These are phyloP conservation scores for Pleurotus tuoliensis DNA, from an alignment of 768 basidiomycete genomes.

Conservation along the genomic window DNA sequence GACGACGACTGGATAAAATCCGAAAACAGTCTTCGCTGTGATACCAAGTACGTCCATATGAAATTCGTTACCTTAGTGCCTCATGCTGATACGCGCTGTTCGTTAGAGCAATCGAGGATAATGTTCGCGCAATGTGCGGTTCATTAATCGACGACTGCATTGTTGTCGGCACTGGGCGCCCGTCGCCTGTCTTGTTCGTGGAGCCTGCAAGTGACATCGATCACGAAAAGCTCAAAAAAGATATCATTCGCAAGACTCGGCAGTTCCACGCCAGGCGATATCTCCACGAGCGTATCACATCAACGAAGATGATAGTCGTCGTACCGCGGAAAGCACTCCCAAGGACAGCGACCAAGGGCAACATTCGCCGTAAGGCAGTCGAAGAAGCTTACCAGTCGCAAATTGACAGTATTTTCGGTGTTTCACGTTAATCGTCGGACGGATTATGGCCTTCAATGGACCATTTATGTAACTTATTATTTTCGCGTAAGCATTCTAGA, in stretches of 20 bases:
- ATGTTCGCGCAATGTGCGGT: conserved; percentile 61
- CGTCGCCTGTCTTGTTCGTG: conserved; percentile 73
- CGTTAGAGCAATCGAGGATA: conserved; percentile 70
- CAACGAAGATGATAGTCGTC: conserved; percentile 60
- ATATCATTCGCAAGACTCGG: conserved; percentile 68
- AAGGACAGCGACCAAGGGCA: conserved; percentile 78
- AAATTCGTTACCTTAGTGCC: not conserved
- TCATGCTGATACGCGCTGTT: conserved; percentile 10
- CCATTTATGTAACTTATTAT: not conserved
- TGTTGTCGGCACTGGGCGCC: conserved; percentile 73
- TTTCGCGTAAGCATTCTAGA: not conserved
- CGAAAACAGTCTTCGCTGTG: conserved; percentile 73
- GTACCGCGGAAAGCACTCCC: conserved; percentile 66
- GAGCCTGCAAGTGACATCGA: conserved; percentile 56
- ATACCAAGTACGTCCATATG: conserved; percentile 51
- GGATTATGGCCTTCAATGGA: not conserved
- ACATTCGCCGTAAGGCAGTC: conserved; percentile 72
- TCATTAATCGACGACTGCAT: conserved; percentile 68
- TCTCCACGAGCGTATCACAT: conserved; percentile 73
- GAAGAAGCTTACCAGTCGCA: conserved; percentile 58
- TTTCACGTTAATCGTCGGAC: not conserved
- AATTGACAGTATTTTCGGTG: conserved; percentile 55
- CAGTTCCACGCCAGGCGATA: conserved; percentile 74
- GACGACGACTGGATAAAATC: conserved; percentile 88
- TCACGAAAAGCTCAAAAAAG: conserved; percentile 57